Evolutionary conservation across 1,284 basidiomycete species (phyloP).

Genomic region (Trichosporon faecale): DNA sequence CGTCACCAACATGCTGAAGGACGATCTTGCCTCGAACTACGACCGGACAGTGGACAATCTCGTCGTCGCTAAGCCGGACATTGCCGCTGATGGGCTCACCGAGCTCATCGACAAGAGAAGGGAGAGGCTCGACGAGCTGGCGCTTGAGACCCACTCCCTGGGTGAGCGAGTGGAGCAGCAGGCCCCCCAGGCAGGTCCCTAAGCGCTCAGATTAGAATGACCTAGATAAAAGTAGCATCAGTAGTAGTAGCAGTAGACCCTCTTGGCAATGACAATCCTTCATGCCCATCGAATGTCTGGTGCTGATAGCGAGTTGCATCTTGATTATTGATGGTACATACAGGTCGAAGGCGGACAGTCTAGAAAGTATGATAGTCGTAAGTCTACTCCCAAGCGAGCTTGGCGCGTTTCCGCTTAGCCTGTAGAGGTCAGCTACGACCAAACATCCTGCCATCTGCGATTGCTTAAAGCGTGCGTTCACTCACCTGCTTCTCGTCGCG

Average conservation of each 20-base stretch:
- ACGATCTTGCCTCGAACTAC: conserved; percentile 66
- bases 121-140: conserved; percentile 56
- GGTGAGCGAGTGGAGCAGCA: conserved; percentile 1
- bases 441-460: background rate
- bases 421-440: conserved; percentile 15
- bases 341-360: background rate
- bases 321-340: conserved; percentile 9
- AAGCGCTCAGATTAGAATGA: background rate
- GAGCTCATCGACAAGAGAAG: conserved; percentile 52
- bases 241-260: background rate
- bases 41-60: conserved; percentile 47
- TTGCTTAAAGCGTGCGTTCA: background rate
- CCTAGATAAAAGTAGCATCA: conserved; percentile 5
- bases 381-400: conserved; percentile 47
- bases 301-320: background rate
- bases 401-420: conserved; percentile 46
- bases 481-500: conserved; percentile 47
- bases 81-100: conserved; percentile 54
- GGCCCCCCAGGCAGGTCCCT: background rate
- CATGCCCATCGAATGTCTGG: background rate
- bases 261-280: background rate
- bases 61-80: conserved; percentile 39
- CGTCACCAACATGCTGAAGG: conserved; percentile 65
- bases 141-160: background rate
- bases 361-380: background rate